Evolutionary conservation across 495 filamentous ascomycete genomes (phyloP), one percentile per base, ranked within the genome.

Genomic region (Penicillium goetzii): DNA sequence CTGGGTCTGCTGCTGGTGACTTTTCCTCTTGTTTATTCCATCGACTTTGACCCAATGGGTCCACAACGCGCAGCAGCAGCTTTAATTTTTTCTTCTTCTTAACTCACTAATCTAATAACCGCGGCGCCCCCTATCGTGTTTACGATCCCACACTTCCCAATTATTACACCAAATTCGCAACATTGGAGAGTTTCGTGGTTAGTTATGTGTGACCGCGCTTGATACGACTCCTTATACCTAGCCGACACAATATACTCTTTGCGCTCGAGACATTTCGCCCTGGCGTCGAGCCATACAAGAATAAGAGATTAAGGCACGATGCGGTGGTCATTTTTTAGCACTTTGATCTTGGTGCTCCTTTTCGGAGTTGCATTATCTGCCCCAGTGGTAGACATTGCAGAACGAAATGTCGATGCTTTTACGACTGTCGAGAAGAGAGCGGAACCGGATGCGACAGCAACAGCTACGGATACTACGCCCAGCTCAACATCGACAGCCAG

Each of bases 291-390:
- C 17, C 3, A 25, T 36, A 3, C 8, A 34, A n/a, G 11, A 9
- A 17, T 17, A 6, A n/a, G 17, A 54, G 21, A 32, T 9, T 2
- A 55, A 3, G 4, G 19, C 62, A 69, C 52, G 8, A 73, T 73
- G 71, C 66, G 66, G 64, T 72, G 69, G 61, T 55, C 47, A 32
- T 50, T 61, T 25, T 33, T 67, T 3, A 21, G 64, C 25, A 43
- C 58, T 1, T 54, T 67, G 8, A 4, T 68, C 25, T 23, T 66
- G 4, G 62, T 61, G 41, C 45, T 62, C 14, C 53, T 62, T 14
- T 58, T 61, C 17, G 56, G 59, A 32, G 59, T 62, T 58, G 17
- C 57, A 57, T 36, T 69, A 23, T 66, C 68, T 21, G 71, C 71
- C 1, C 71, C 71, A 17, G 54, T 50, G 8, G 49, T 38, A 8